Conservation (phyloP, 768 basidiomycete species). For the Russula earlei region DNA sequence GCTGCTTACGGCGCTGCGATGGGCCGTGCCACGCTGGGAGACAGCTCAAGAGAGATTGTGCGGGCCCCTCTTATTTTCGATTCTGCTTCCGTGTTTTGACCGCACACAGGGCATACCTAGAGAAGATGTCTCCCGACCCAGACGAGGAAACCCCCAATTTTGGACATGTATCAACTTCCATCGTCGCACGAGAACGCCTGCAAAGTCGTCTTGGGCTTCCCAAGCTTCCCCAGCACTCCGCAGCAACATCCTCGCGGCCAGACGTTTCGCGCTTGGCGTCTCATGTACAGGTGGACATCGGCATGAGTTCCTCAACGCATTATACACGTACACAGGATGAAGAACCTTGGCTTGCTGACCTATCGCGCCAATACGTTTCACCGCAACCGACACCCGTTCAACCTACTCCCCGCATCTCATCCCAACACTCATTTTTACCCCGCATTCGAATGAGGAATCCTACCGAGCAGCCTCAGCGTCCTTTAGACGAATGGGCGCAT, state of each 20-base stretch:
- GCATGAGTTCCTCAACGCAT: neutral
- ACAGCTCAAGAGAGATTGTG: conserved; percentile 13
- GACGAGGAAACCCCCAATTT: neutral
- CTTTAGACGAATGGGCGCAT: neutral
- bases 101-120: conserved; percentile 5
- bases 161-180: neutral
- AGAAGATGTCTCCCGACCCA: conserved; percentile 9
- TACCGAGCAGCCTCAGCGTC: neutral
- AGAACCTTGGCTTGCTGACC: neutral
- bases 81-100: neutral
- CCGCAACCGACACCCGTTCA: neutral
- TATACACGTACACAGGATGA: neutral
- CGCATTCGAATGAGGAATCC: neutral
- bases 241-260: neutral
- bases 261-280: neutral
- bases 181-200: neutral
- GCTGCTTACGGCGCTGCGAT: conserved; percentile 12
- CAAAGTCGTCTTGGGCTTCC: no score
- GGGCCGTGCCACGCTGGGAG: conserved; percentile 19
- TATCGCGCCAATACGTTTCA: neutral
- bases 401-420: neutral
- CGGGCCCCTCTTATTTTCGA: neutral
- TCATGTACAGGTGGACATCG: neutral
- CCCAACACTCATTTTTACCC: neutral
- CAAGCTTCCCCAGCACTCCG: neutral